Evolutionary conservation across 176 grass and related monocot genomes (phyloP).

Genomic region (Otatea glauca): DNA sequence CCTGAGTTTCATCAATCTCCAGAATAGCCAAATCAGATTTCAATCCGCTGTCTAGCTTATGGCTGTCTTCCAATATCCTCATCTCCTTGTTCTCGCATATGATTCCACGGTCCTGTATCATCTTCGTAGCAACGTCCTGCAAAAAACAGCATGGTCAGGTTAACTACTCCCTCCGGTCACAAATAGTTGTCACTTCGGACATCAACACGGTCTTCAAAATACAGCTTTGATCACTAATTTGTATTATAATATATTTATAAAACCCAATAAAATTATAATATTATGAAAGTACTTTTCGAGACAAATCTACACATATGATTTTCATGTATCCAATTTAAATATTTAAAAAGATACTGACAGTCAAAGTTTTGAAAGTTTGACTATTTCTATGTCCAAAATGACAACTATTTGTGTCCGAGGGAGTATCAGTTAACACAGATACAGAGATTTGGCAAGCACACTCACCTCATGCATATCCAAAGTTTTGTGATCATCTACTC

Average conservation of each 20-base stretch:
- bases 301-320: no score
- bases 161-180: not conserved
- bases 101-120: conserved; percentile 13
- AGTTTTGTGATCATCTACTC: conserved; percentile 35
- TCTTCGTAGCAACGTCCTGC: conserved; percentile 27
- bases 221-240: no score
- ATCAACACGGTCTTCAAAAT: no score
- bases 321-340: no score
- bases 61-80: conserved; percentile 3
- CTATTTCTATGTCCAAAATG: no score
- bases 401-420: no score
- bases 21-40: conserved; percentile 16
- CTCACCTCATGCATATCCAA: conserved; percentile 42
- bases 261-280: no score
- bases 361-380: no score
- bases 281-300: no score
- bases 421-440: conserved; percentile 20
- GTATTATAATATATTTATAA: no score
- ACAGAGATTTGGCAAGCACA: conserved; percentile 42
- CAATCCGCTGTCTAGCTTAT: conserved; percentile 5
- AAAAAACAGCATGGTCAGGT: conserved; percentile 30
- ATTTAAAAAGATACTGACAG: no score
- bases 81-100: conserved; percentile 24
- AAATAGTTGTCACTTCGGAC: no score
- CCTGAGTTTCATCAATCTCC: conserved; percentile 41